Evolutionary conservation across 306 rosid genomes (phyloP).

Genomic region (Citrullus amarus): DNA sequence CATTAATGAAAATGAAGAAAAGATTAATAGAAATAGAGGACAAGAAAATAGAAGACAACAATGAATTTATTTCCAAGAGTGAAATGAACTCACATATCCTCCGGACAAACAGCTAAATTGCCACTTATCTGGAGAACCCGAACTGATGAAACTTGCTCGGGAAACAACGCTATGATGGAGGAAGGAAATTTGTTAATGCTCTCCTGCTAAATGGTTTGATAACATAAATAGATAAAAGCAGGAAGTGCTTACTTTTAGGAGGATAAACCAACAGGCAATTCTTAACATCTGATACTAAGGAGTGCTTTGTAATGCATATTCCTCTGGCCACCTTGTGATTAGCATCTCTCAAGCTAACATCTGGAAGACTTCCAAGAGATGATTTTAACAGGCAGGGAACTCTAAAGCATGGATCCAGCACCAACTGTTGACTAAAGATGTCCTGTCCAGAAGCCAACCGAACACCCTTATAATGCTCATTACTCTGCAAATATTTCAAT

Average conservation of each 20-base stretch:
- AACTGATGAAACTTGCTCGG: constrained; percentile 63
- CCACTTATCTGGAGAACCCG: constrained; percentile 77
- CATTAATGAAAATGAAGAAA: background rate
- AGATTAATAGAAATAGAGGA: background rate
- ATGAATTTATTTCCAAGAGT: background rate
- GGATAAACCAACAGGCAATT: constrained; percentile 67
- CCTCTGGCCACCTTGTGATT: constrained; percentile 75
- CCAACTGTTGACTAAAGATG: constrained; percentile 52
- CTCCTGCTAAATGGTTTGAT: background rate
- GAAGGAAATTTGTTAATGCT: constrained; percentile 14
- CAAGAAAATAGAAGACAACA: background rate
- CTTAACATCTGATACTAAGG: constrained; percentile 50
- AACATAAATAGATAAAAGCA: background rate
- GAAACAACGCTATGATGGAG: constrained; percentile 42
- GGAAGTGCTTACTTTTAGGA: constrained; percentile 63
- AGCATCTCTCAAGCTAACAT: constrained; percentile 29
- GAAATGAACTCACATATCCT: constrained; percentile 52
- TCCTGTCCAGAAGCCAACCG: constrained; percentile 85
- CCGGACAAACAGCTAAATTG: constrained; percentile 70
- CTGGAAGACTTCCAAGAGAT: constrained; percentile 31
- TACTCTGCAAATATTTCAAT: constrained; percentile 36
- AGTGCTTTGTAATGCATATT: constrained; percentile 59
- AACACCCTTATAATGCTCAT: constrained; percentile 64
- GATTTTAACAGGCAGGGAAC: constrained; percentile 20
- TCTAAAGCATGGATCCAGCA: constrained; percentile 61